phyloP scores from a whole-genome alignment of 2,329 filamentous ascomycete species.

The Aschersonia sp. region DNA sequence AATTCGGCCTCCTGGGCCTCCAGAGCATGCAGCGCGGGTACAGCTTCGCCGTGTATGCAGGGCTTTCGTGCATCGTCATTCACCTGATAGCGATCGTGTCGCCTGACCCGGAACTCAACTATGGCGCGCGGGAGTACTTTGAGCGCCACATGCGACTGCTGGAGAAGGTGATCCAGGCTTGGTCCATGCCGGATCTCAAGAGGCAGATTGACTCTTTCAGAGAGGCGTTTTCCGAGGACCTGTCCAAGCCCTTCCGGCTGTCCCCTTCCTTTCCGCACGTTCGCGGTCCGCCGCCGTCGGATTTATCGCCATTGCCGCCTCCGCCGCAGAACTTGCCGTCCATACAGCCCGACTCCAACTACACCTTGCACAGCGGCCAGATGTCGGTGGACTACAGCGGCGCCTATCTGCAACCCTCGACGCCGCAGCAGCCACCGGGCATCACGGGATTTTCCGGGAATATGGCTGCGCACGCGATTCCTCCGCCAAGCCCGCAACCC shows the following conservation, averaged over 20 bases:
- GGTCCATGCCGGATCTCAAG: conserved; percentile 82
- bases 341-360: background rate
- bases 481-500: conserved; percentile 7
- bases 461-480: background rate
- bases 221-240: conserved; percentile 80
- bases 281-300: conserved; percentile 40
- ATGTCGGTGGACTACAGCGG: background rate
- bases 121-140: conserved; percentile 76
- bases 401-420: background rate
- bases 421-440: conserved; percentile 29
- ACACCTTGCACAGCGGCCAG: background rate
- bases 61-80: conserved; percentile 81
- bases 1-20: conserved; percentile 64
- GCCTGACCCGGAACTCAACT: conserved; percentile 74
- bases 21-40: conserved; percentile 87
- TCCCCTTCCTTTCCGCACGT: conserved; percentile 79
- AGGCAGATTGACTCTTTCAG: conserved; percentile 79
- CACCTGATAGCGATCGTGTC: conserved; percentile 91
- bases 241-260: conserved; percentile 70
- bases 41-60: conserved; percentile 87
- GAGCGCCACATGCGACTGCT: conserved; percentile 87
- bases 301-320: conserved; percentile 46
- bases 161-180: conserved; percentile 67
- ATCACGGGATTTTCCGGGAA: background rate
- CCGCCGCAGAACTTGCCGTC: conserved; percentile 31